Percentiles rank a stretch among this genome's conserved stretches.
These are phyloP conservation scores for Breynia disticha DNA, from an alignment of 441 rosid genomes.

Conservation along the genomic window DNA sequence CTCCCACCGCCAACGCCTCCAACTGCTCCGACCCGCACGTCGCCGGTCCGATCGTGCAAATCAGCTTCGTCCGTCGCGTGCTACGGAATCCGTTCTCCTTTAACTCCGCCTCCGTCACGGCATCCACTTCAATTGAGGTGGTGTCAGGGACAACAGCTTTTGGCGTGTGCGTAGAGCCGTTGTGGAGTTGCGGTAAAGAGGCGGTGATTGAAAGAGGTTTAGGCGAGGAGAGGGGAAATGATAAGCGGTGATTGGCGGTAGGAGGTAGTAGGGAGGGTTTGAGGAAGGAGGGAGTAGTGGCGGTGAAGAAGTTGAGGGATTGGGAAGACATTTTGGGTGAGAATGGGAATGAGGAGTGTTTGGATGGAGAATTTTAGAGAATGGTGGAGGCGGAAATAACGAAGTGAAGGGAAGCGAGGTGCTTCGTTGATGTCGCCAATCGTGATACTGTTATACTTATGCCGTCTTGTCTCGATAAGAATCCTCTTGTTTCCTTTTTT, in stretches of 20 bases:
- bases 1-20: too few species aligned
- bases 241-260: slow-evolving; percentile 25
- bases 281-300: slow-evolving; percentile 21
- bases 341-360: not conserved
- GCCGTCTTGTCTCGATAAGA: too few species aligned
- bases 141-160: slow-evolving; percentile 32
- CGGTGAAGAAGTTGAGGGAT: slow-evolving; percentile 52
- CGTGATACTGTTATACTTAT: too few species aligned
- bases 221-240: slow-evolving; percentile 18
- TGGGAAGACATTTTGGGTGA: slow-evolving; percentile 53
- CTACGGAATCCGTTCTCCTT: slow-evolving; percentile 98
- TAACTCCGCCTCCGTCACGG: slow-evolving; percentile 81
- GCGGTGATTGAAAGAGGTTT: slow-evolving; percentile 27
- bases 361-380: not conserved
- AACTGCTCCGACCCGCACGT: too few species aligned
- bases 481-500: too few species aligned
- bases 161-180: slow-evolving; percentile 2
- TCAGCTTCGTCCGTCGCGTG: slow-evolving; percentile 87
- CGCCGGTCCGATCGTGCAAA: slow-evolving; percentile 40
- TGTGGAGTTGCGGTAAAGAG: slow-evolving; percentile 35
- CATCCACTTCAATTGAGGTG: slow-evolving; percentile 64
- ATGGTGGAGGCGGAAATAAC: too few species aligned
- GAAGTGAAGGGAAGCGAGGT: too few species aligned
- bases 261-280: slow-evolving; percentile 23
- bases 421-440: slow-evolving; percentile 29